Conservation (phyloP, 23 red algal genomes). For the Gracilaria gracilis region DNA sequence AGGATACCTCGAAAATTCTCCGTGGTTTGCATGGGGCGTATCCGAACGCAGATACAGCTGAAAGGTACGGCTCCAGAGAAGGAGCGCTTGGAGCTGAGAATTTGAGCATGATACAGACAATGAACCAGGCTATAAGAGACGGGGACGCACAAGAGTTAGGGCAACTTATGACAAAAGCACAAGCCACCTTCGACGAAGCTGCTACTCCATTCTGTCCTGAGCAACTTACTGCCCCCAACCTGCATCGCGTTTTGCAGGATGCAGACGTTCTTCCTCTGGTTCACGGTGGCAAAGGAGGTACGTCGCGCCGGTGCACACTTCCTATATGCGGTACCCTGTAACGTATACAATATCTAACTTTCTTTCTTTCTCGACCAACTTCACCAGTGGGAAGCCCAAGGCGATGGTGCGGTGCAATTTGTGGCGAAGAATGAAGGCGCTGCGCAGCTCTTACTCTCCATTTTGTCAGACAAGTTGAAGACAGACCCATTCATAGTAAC, state of each 20-base stretch:
- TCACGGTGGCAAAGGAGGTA: slow-evolving; percentile 63
- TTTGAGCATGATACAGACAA: slow-evolving; percentile 10
- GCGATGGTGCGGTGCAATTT: slow-evolving; percentile 73
- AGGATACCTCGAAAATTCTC: slow-evolving; percentile 57
- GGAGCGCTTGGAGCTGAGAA: slow-evolving; percentile 39
- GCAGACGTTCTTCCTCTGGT: slow-evolving; percentile 12
- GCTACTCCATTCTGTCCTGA: slow-evolving; percentile 45
- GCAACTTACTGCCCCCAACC: slow-evolving; percentile 30
- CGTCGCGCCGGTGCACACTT: neutral
- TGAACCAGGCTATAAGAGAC: slow-evolving; percentile 18
- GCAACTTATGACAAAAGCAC: slow-evolving; percentile 21
- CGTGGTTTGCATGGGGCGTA: slow-evolving; percentile 34
- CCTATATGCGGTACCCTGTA: neutral
- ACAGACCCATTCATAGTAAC: slow-evolving; percentile 32
- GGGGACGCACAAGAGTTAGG: slow-evolving; percentile 30
- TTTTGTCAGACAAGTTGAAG: slow-evolving; percentile 21
- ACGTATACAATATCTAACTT: neutral
- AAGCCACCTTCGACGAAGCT: slow-evolving; percentile 49
- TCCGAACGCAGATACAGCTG: slow-evolving; percentile 1
- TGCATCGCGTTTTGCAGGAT: slow-evolving; percentile 45
- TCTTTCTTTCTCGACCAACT: neutral
- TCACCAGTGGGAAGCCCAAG: slow-evolving; percentile 59
- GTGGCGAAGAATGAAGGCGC: slow-evolving; percentile 41
- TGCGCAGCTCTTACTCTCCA: neutral
- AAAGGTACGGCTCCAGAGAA: slow-evolving; percentile 1